Base-by-base conservation (phyloP, 768 basidiomycete species). In the Pleurotus tuber-regium region DNA sequence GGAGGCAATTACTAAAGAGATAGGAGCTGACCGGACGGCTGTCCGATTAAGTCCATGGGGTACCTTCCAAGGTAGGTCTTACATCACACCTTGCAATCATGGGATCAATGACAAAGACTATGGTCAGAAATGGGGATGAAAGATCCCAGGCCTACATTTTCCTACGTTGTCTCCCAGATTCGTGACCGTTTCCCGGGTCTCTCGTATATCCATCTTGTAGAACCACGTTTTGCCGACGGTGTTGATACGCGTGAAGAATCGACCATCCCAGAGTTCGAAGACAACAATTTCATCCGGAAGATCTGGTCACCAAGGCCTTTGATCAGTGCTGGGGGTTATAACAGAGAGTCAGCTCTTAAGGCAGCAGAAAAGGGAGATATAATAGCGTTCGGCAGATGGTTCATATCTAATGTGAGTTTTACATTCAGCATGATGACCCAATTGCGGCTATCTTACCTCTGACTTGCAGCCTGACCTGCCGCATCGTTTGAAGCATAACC, bases 141-240 rank as follows among this genome's bases (percentile, higher is more conserved):
- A 2, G 72, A 85, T 51, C 83, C 82, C 0, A 64, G 72, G 3
- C 78, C 82, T 0, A 77, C 77, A 7, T 87, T 79, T 66, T 56
- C 69, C 0, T 72, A 84, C 62, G 54, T 85, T 26, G 71, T 78
- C 16, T 48, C 66, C 4, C 50, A 72, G 33, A 53, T 86, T 19
- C 66, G 63, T 25, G 51, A 63, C 11, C 52, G 53, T 6, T 69
- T 74, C 56, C 75, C 81, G 2, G 50, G 72, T 23, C 55, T 73
- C 19, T 79, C 80, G 0, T 85, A 83, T 63, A 55, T 85, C 4
- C 82, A 83, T 54, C 54, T 75, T 19, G 60, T 73, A 36, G 78
- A 83, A 54, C 68, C 76, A 10, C 65, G 69, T 3, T 47, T 65
- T 7, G 58, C 2, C 11, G 55, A 59, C 23, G 48, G 35, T 38